Evolutionary conservation across 2,329 filamentous ascomycete genomes (phyloP).

Genomic region (Coniochaeta sp.): DNA sequence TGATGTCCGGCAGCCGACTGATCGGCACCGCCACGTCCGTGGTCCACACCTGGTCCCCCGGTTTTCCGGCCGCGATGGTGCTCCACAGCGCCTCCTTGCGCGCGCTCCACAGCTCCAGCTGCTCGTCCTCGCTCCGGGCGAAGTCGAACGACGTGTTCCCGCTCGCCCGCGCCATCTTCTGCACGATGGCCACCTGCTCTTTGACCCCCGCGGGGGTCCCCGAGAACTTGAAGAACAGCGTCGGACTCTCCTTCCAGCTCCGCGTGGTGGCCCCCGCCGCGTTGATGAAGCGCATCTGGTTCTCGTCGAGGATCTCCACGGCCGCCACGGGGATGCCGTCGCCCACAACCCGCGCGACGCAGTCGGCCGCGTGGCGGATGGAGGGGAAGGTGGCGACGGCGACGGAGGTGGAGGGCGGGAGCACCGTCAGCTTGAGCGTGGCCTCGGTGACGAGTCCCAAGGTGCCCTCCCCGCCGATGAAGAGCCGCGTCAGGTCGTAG

Average conservation of each 20-base stretch:
- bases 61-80: conserved; percentile 60
- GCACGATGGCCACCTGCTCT: conserved; percentile 67
- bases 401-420: conserved; percentile 72
- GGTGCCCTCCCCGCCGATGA: conserved; percentile 88
- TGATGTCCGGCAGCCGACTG: conserved; percentile 63
- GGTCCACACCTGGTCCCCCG: conserved; percentile 72
- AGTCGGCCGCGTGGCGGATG: conserved; percentile 67
- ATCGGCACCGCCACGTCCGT: conserved; percentile 83
- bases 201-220: conserved; percentile 65
- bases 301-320: conserved; percentile 88
- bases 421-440: conserved; percentile 76
- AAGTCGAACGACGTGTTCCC: conserved; percentile 71
- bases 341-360: conserved; percentile 72
- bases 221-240: conserved; percentile 78
- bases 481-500: conserved; percentile 84
- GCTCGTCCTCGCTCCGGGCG: conserved; percentile 61
- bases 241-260: conserved; percentile 65
- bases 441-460: conserved; percentile 88
- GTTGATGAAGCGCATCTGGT: conserved; percentile 72
- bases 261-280: conserved; percentile 58
- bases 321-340: conserved; percentile 80
- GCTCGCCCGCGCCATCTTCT: conserved; percentile 50
- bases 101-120: conserved; percentile 73
- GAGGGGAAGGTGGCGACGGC: conserved; percentile 57
- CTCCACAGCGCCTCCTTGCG: conserved; percentile 81